Base-by-base conservation (phyloP, 345 rosid species). In the Corymbia maculata region DNA sequence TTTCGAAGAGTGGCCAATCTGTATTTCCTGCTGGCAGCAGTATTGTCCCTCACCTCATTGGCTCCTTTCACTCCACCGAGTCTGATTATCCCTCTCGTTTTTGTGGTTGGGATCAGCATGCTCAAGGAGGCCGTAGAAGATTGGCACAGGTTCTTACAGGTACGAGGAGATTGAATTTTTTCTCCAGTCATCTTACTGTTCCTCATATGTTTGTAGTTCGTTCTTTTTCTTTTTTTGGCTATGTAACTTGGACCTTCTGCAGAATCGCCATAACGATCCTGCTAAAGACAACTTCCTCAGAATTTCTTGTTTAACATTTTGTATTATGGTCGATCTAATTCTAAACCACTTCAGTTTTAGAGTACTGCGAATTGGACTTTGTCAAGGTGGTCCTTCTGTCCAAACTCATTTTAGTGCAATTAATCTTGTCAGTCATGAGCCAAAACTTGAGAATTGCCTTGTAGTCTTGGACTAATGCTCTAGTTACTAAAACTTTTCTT, bases 1-100 rank as follows among this genome's bases (percentile, higher is more conserved):
- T 96, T 96, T 86, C 95, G 95, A 55, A 92, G 97, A 49, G 98
- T 95, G 12, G 98, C 98, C 85, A 96, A 96, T 87, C 86, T 95
- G 85, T 96, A 94, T 86, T 96, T 96, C 45, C 91, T 96, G 5
- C 85, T 96, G 52, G 95, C 94, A 22, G 98, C 96, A 2, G 86
- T 88, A 79, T 88, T 95, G 59, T 94, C 97, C 36, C 87, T 92
- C 17, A 87, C 92, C 82, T 53, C 91, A 61, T 87, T 92, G 26
- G 89, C 97, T 11, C 98, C 98, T 1, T 94, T 93, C 49, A 88
- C 91, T 44, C 88, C 79, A 22, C 61, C 82, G 85, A 96, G 95
- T 86, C 87, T 93, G 95, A 91, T 96, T 30, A 89, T 93, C 86
- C 97, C 98, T 1, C 90, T 96, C 87, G 93, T 93, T 11, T 90